These are phyloP conservation scores for Amylocarpus encephaloides DNA, from an alignment of 2,329 filamentous ascomycete genomes.

Conservation along the genomic window DNA sequence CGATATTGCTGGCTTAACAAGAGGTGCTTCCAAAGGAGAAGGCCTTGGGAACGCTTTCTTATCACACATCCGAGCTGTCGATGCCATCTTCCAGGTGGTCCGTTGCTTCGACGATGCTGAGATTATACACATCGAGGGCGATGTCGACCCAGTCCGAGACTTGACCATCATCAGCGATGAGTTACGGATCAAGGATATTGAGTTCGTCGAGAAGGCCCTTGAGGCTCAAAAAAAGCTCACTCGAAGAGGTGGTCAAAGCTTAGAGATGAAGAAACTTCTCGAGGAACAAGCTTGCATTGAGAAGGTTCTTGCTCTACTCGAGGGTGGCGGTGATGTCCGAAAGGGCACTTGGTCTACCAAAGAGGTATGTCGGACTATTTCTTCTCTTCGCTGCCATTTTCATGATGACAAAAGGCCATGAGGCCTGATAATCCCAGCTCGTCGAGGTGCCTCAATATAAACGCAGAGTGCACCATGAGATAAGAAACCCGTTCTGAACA, in stretches of 20 bases:
- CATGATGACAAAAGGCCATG: slow-evolving; percentile 98
- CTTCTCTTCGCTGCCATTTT: slow-evolving; percentile 34
- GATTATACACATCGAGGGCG: slow-evolving; percentile 98
- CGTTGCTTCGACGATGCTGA: slow-evolving; percentile 98
- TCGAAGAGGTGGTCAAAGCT: slow-evolving; percentile 82
- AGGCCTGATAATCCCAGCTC: slow-evolving; percentile 99
- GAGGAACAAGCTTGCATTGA: slow-evolving; percentile 92
- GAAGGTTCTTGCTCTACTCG: slow-evolving; percentile 76
- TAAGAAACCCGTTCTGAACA: slow-evolving; percentile 42
- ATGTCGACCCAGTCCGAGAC: slow-evolving; percentile 92
- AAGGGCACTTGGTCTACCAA: slow-evolving; percentile 86
- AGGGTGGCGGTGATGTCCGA: slow-evolving; percentile 87
- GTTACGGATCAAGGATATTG: slow-evolving; percentile 94
- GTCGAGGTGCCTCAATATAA: slow-evolving; percentile 77
- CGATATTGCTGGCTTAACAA: slow-evolving; percentile 94
- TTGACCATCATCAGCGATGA: slow-evolving; percentile 96
- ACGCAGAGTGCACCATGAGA: slow-evolving; percentile 85
- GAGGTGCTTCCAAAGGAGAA: slow-evolving; percentile 92
- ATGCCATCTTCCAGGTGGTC: slow-evolving; percentile 96
- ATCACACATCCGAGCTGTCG: slow-evolving; percentile 96
- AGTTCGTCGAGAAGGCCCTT: slow-evolving; percentile 93
- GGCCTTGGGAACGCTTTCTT: slow-evolving; percentile 97
- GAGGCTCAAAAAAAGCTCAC: slow-evolving; percentile 94
- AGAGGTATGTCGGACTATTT: slow-evolving; percentile 64
- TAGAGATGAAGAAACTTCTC: slow-evolving; percentile 96